Conservation (phyloP, 257 asterid genomes). For the Petunia secreta region DNA sequence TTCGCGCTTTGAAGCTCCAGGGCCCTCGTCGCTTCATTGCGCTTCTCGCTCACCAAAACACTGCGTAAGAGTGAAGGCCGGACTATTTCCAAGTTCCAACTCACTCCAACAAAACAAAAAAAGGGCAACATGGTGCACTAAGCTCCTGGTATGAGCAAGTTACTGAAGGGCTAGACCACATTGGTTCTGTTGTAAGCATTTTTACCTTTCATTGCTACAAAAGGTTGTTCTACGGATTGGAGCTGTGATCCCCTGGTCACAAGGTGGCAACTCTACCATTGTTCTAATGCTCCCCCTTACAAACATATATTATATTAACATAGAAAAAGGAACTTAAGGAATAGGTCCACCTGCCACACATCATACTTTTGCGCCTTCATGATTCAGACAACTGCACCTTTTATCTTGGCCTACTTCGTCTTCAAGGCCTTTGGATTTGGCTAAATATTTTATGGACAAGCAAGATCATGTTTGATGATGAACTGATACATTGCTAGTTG, state of each 20-base stretch:
- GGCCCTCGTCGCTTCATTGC: too few relatives aligned
- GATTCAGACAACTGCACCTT: constrained; percentile 5
- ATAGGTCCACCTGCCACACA: background rate
- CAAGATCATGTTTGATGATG: background rate
- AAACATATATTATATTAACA: background rate
- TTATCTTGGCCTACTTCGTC: background rate
- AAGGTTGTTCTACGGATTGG: background rate
- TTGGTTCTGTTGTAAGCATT: background rate
- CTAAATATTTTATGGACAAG: background rate
- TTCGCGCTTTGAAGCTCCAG: too few relatives aligned
- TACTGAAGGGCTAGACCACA: background rate
- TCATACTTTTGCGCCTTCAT: background rate
- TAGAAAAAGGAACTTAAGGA: background rate
- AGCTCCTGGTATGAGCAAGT: background rate
- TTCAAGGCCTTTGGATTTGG: constrained; percentile 4
- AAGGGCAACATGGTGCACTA: background rate
- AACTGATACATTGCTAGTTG: background rate
- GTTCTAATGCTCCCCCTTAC: background rate
- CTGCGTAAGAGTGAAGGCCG: background rate
- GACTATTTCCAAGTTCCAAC: background rate
- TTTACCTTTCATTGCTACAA: background rate
- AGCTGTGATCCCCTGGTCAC: background rate
- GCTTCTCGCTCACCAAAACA: too few relatives aligned
- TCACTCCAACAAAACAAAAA: background rate
- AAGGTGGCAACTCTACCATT: background rate